phyloP scores from a whole-genome alignment of 2,329 filamentous ascomycete species.

The Fusarium sarcochroum region DNA sequence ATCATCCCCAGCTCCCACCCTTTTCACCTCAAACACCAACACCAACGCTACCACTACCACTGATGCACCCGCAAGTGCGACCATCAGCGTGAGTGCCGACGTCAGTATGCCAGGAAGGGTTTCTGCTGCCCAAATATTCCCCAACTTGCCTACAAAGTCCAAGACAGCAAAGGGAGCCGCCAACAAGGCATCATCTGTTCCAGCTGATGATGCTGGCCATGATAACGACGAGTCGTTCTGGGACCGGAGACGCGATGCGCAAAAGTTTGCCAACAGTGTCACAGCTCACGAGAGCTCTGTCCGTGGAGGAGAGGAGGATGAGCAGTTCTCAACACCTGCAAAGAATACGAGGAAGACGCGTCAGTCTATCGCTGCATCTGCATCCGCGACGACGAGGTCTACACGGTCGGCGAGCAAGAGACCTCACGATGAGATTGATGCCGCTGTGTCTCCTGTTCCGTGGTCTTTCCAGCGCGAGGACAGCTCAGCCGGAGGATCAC shows the following conservation, averaged over 20 bases:
- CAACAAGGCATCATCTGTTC: constrained; percentile 48
- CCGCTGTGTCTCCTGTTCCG: constrained; percentile 66
- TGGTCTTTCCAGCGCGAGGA: constrained; percentile 64
- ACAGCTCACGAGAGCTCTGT: constrained; percentile 57
- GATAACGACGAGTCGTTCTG: constrained; percentile 53
- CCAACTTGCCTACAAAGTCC: constrained; percentile 51
- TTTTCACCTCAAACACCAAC: constrained; percentile 35
- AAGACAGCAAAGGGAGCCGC: constrained; percentile 47
- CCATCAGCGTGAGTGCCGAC: constrained; percentile 48
- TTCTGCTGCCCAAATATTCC: constrained; percentile 52
- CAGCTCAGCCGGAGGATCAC: constrained; percentile 66
- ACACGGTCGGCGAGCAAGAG: constrained; percentile 68
- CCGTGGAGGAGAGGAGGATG: constrained; percentile 50
- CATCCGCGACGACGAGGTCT: constrained; percentile 55
- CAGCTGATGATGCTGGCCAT: constrained; percentile 50
- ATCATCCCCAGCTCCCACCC: constrained; percentile 51
- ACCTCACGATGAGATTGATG: constrained; percentile 68
- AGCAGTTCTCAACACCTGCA: constrained; percentile 51
- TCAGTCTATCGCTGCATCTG: constrained; percentile 51
- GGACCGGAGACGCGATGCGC: constrained; percentile 56
- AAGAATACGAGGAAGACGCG: constrained; percentile 55
- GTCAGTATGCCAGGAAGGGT: constrained; percentile 60
- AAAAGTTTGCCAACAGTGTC: constrained; percentile 57
- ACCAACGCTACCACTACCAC: constrained; percentile 19
- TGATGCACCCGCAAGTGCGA: constrained; percentile 46